These are phyloP conservation scores for Ustilago nuda DNA, from an alignment of 1,284 basidiomycete genomes.

Conservation along the genomic window DNA sequence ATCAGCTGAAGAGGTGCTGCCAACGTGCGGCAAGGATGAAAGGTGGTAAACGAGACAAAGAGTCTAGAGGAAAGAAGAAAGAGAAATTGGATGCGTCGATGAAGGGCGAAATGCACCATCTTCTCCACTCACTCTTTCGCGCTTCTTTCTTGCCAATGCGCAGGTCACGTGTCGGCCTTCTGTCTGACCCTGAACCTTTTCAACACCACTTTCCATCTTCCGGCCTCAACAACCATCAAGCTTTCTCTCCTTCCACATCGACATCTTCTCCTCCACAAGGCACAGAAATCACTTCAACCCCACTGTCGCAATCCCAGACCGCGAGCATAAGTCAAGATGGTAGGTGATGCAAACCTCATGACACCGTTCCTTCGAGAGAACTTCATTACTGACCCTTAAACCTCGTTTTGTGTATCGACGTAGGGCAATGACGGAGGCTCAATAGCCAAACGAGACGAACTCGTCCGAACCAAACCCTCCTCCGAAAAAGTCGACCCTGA, in stretches of 20 bases:
- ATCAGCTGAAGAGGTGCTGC: background rate
- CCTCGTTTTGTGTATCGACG: background rate
- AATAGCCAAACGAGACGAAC: constrained; percentile 63
- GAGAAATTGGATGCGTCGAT: background rate
- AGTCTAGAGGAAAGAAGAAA: constrained; percentile 2
- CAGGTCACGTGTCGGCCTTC: constrained; percentile 4
- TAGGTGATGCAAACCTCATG: background rate
- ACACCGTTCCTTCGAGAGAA: background rate
- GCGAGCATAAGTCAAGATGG: background rate
- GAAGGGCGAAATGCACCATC: background rate
- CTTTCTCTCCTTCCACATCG: background rate
- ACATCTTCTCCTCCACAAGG: background rate
- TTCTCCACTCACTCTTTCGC: constrained; percentile 24
- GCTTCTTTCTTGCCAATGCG: background rate
- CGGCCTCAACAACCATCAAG: too few relatives aligned
- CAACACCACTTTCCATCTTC: background rate
- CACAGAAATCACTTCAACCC: background rate
- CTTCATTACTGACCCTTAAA: background rate
- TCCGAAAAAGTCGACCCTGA: constrained; percentile 50
- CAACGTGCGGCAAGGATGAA: background rate
- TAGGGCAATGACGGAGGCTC: constrained; percentile 68
- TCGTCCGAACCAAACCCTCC: constrained; percentile 58
- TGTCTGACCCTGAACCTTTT: background rate
- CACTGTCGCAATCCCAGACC: too few relatives aligned
- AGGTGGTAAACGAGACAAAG: constrained; percentile 17